Evolutionary conservation across 2,329 filamentous ascomycete genomes (phyloP).

Genomic region (Leptographium wingfieldii): DNA sequence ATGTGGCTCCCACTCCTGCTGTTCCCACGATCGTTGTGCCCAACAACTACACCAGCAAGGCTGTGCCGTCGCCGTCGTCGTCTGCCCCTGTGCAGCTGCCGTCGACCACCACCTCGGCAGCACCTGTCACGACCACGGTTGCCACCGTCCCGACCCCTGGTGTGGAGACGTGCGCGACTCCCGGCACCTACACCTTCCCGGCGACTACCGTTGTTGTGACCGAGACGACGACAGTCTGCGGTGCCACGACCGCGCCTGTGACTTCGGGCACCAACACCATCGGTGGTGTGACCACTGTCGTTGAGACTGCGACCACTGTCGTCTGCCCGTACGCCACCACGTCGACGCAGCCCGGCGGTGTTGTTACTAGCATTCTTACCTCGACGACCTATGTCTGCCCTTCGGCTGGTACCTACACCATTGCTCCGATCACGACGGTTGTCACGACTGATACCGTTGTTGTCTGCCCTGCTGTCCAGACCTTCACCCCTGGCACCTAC

Average conservation of each 20-base stretch:
- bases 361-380: slow-evolving; percentile 54
- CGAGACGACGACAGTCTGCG: slow-evolving; percentile 55
- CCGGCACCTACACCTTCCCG: slow-evolving; percentile 64
- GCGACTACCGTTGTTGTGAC: slow-evolving; percentile 58
- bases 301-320: slow-evolving; percentile 52
- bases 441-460: slow-evolving; percentile 38
- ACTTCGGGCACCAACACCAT: slow-evolving; percentile 53
- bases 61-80: background rate
- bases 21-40: background rate
- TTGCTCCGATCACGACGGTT: slow-evolving; percentile 51
- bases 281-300: slow-evolving; percentile 61
- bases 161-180: slow-evolving; percentile 44
- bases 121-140: slow-evolving; percentile 9
- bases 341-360: slow-evolving; percentile 40
- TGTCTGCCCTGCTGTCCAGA: slow-evolving; percentile 53
- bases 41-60: background rate
- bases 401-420: slow-evolving; percentile 61
- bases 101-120: slow-evolving; percentile 12
- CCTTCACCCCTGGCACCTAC: slow-evolving; percentile 59
- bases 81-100: slow-evolving; percentile 3
- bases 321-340: slow-evolving; percentile 58
- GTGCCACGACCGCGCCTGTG: slow-evolving; percentile 46
- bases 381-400: slow-evolving; percentile 48
- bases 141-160: slow-evolving; percentile 36
- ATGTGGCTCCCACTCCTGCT: background rate